phyloP scores from a whole-genome alignment of 1,139 yeast genomes.

The Debaryomyces singareniensis region DNA sequence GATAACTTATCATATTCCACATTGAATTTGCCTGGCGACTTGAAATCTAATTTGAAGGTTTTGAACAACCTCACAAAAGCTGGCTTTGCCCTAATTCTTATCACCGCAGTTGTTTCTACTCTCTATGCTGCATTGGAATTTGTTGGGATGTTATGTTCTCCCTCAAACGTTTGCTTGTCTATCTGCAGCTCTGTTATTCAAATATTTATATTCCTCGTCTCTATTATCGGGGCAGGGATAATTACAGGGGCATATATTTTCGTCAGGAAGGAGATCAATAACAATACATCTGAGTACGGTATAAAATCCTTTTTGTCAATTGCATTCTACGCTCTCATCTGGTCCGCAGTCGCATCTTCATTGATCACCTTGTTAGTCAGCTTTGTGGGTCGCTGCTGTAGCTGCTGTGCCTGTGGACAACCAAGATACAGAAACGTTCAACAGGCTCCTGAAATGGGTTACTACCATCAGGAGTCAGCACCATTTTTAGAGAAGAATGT shows the following conservation, averaged over 20 bases:
- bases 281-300: constrained; percentile 24
- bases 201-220: constrained; percentile 21
- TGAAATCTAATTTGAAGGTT: constrained; percentile 25
- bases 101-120: constrained; percentile 20
- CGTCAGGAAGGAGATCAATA: constrained; percentile 27
- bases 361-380: constrained; percentile 26
- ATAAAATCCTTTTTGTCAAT: constrained; percentile 31
- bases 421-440: constrained; percentile 1
- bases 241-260: constrained; percentile 28
- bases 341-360: constrained; percentile 38
- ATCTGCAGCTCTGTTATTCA: constrained; percentile 35
- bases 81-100: constrained; percentile 23
- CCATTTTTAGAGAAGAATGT: not conserved
- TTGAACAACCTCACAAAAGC: constrained; percentile 22
- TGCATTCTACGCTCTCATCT: constrained; percentile 37
- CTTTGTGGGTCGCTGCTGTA: constrained; percentile 41
- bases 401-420: constrained; percentile 26
- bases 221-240: constrained; percentile 28
- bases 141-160: constrained; percentile 29
- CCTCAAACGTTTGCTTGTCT: constrained; percentile 32
- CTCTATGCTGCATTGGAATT: constrained; percentile 26
- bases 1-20: constrained; percentile 20
- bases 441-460: constrained; percentile 16
- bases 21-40: constrained; percentile 33
- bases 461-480: constrained; percentile 15